Percentiles rank a stretch among this genome's conserved stretches.
Evolutionary conservation across 495 filamentous ascomycete genomes (phyloP).

Genomic region (Penicillium herquei): DNA sequence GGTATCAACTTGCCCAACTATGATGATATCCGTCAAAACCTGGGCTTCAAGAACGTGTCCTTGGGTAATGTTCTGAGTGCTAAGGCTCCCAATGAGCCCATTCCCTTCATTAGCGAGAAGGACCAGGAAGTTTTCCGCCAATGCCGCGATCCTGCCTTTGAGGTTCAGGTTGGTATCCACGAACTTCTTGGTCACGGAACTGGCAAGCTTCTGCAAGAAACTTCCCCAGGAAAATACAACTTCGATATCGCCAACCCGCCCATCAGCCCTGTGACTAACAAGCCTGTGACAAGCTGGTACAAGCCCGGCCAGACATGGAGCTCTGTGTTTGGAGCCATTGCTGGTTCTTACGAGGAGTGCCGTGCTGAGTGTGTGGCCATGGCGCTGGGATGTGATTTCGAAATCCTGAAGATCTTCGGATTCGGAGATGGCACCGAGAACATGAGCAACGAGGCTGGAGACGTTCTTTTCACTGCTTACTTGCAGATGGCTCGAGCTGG

Average conservation of each 20-base stretch:
- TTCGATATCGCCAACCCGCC: constrained; percentile 81
- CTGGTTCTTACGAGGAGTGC: constrained; percentile 84
- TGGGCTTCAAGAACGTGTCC: constrained; percentile 98
- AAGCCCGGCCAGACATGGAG: constrained; percentile 94
- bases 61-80: constrained; percentile 88
- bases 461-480: constrained; percentile 82
- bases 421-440: constrained; percentile 73
- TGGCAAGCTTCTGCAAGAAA: constrained; percentile 92
- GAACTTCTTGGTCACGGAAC: constrained; percentile 96
- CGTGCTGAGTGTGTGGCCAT: constrained; percentile 89
- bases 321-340: constrained; percentile 81
- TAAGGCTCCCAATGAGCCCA: constrained; percentile 82
- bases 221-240: constrained; percentile 75
- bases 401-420: constrained; percentile 86
- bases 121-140: constrained; percentile 77
- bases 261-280: constrained; percentile 70
- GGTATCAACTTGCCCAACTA: constrained; percentile 86
- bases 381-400: constrained; percentile 86
- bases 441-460: constrained; percentile 73
- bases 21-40: constrained; percentile 86
- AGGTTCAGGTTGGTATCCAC: constrained; percentile 93
- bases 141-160: constrained; percentile 82
- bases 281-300: constrained; percentile 82
- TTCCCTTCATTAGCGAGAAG: constrained; percentile 76
- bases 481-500: constrained; percentile 91